Evolutionary conservation across 1,284 basidiomycete species (phyloP).

Genomic region (Microbotryum violaceum): DNA sequence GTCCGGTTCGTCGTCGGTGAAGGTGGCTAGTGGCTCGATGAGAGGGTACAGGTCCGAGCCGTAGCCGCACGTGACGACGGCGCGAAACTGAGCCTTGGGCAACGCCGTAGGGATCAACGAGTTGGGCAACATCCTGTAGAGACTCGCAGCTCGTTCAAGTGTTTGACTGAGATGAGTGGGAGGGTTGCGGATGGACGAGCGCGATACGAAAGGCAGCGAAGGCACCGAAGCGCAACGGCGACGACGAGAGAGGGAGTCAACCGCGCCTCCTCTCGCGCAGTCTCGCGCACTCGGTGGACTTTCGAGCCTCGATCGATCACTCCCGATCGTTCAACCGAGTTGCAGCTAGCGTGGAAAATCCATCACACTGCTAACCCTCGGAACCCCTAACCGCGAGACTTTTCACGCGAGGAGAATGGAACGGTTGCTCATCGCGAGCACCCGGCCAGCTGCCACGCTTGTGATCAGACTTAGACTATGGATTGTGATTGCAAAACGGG

Average conservation of each 20-base stretch:
- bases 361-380: no score
- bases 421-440: no score
- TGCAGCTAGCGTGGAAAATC: no score
- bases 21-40: constrained; percentile 14
- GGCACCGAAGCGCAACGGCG: background rate
- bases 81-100: constrained; percentile 24
- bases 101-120: constrained; percentile 10
- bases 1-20: constrained; percentile 12
- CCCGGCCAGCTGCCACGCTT: no score
- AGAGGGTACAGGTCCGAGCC: constrained; percentile 31
- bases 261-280: no score
- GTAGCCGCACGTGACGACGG: constrained; percentile 21
- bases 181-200: background rate
- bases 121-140: constrained; percentile 13
- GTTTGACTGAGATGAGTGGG: background rate
- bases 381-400: no score
- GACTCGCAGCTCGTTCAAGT: background rate
- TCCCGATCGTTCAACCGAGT: no score
- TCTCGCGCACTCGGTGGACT: no score
- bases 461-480: no score
- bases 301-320: no score
- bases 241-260: background rate
- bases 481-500: no score
- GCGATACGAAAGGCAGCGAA: background rate
- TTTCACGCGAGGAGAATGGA: no score